Evolutionary conservation across 2,329 filamentous ascomycete genomes (phyloP).

Genomic region (Aspergillus awamori): DNA sequence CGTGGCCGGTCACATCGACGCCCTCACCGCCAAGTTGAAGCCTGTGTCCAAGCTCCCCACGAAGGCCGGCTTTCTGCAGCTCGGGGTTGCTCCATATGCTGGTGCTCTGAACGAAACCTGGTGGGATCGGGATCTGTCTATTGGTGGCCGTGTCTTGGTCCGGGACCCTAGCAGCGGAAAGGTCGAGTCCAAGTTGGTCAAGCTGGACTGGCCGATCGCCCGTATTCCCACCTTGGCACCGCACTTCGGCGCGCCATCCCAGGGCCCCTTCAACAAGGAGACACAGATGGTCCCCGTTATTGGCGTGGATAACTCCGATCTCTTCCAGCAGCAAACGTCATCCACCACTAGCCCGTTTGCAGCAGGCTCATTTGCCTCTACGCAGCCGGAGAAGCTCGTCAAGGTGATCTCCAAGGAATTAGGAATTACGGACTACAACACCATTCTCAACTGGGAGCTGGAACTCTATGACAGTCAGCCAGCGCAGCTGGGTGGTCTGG

Average conservation of each 20-base stretch:
- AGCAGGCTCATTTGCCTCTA: conserved; percentile 72
- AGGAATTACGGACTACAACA: conserved; percentile 69
- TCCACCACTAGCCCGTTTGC: conserved; percentile 32
- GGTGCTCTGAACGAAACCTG: conserved; percentile 85
- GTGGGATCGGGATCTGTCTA: conserved; percentile 94
- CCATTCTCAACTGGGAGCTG: conserved; percentile 93
- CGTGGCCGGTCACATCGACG: conserved; percentile 90
- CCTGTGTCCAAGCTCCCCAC: conserved; percentile 83
- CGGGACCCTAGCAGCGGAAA: conserved; percentile 72
- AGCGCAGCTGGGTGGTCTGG: conserved; percentile 78
- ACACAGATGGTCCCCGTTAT: conserved; percentile 94
- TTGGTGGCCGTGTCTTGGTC: conserved; percentile 86
- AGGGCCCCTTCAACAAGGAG: conserved; percentile 76
- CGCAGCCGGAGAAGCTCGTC: conserved; percentile 83
- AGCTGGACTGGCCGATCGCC: conserved; percentile 92
- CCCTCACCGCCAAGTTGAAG: conserved; percentile 87
- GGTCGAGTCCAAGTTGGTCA: conserved; percentile 79
- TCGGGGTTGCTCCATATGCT: conserved; percentile 91
- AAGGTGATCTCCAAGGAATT: conserved; percentile 78
- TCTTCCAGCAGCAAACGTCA: conserved; percentile 36
- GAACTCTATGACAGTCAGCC: conserved; percentile 92
- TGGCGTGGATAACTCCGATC: conserved; percentile 75
- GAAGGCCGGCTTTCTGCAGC: conserved; percentile 82
- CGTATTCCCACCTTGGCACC: conserved; percentile 88
- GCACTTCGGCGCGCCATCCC: conserved; percentile 78